phyloP scores from a whole-genome alignment of 805 yeast genomes.

The Sugiyamaella boreocaroliniensis region DNA sequence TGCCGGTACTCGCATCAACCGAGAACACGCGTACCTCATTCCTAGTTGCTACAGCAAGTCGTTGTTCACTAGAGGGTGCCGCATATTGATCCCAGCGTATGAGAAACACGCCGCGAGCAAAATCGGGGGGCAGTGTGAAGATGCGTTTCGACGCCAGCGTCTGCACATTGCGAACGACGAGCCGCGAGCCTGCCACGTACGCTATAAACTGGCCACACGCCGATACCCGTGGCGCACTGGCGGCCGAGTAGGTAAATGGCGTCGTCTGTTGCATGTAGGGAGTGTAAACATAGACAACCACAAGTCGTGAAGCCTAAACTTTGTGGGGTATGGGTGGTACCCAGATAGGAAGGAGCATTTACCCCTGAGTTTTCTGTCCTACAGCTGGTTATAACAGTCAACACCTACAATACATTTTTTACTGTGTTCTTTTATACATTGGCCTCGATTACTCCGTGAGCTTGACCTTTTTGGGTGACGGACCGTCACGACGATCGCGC shows the following conservation, averaged over 20 bases:
- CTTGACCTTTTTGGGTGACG: neutral
- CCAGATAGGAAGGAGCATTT: neutral
- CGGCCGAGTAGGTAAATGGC: conserved; percentile 8
- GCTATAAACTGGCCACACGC: conserved; percentile 16
- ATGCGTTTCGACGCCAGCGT: conserved; percentile 16
- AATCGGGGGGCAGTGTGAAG: conserved; percentile 9
- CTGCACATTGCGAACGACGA: conserved; percentile 14
- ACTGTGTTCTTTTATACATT: too few relatives aligned
- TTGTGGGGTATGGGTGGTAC: neutral
- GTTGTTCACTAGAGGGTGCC: conserved; percentile 10
- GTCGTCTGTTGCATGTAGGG: conserved; percentile 8
- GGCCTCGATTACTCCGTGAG: neutral
- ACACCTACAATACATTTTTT: neutral
- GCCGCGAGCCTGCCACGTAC: conserved; percentile 14
- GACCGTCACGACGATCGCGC: conserved; percentile 54
- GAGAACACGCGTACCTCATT: conserved; percentile 13
- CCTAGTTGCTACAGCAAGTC: conserved; percentile 16
- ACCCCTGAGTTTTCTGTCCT: conserved; percentile 1
- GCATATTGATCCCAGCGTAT: conserved; percentile 18
- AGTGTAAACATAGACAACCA: neutral
- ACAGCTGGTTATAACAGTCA: neutral
- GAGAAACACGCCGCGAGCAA: conserved; percentile 7
- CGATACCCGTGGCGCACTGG: conserved; percentile 14
- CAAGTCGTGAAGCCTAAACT: too few relatives aligned
- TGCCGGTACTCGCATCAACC: conserved; percentile 5